Evolutionary conservation across 352 stramenopile genomes (phyloP).

Genomic region (Lagenidium giganteum): DNA sequence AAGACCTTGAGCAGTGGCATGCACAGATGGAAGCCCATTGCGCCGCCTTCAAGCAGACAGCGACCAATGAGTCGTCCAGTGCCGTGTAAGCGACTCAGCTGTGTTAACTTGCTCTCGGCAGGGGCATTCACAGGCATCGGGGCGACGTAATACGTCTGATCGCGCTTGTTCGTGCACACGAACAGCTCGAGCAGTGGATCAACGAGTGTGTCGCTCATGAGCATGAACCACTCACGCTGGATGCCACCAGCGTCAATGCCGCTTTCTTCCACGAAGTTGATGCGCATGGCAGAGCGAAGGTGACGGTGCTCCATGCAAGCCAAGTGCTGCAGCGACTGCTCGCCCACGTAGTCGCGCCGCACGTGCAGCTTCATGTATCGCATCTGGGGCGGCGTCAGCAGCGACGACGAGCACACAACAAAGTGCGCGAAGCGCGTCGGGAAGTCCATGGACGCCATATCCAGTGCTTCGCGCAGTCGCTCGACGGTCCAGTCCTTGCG

Average conservation of each 20-base stretch:
- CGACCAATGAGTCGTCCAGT: conserved; percentile 11
- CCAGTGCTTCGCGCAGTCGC: neutral
- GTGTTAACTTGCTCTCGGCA: neutral
- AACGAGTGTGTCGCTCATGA: conserved; percentile 17
- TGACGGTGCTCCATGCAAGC: neutral
- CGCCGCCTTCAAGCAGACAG: conserved; percentile 55
- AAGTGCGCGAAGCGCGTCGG: neutral
- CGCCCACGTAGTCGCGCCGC: too few relatives aligned
- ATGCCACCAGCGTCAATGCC: conserved; percentile 40
- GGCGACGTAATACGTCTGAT: conserved; percentile 11
- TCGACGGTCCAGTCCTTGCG: neutral
- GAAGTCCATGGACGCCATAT: conserved; percentile 2
- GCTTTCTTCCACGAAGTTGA: conserved; percentile 35
- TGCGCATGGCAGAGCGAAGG: conserved; percentile 8
- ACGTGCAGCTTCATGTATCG: too few relatives aligned
- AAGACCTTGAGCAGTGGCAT: conserved; percentile 90
- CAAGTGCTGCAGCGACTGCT: neutral
- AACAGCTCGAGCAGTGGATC: conserved; percentile 3
- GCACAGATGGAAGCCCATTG: conserved; percentile 83
- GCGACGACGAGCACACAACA: neutral
- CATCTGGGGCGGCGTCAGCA: too few relatives aligned
- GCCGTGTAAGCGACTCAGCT: conserved; percentile 9
- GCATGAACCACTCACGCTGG: too few relatives aligned
- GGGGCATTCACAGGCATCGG: too few relatives aligned
- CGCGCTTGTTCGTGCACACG: conserved; percentile 10